Base-by-base conservation (phyloP, 148 eudicot species). In the Polygonum aviculare region DNA sequence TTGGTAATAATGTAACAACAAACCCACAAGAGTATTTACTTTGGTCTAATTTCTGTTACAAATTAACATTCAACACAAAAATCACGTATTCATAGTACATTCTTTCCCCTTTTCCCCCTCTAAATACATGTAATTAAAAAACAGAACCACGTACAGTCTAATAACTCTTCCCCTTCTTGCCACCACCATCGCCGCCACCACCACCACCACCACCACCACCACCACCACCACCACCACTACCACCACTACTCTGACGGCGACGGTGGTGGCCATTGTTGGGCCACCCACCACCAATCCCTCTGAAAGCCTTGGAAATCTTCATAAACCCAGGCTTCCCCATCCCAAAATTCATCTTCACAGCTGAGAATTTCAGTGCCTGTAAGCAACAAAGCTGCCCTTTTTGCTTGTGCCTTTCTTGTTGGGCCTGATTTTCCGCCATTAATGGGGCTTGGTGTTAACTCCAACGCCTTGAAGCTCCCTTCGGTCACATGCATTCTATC, bases 331-430 rank as follows among this genome's bases (percentile, higher is more conserved):
- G 85, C 82, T 76, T 86, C 8, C 86, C 89, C 90, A 92, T 86
- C 39, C 89, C 94, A 72, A 90, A 74, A 81, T 89, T 95, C 93
- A 89, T 87, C 81, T 93, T 96, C 75, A 90, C 90, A n/a, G 90
- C 77, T 41, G 99, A 93, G 50, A 95, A 86, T 63, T 91, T 93
- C 72, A 95, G 77, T 22, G 93, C 98, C 81, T 89, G 94, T 40
- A 95, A 81, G 50, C 99, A 95, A 63, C 97, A 94, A 63, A 94
- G 38, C 47, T 93, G 86, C 14, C 80, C 92, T 51, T 74, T 76
- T 62, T 62, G 38, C 12, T 62, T 60, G 26, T 0, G 35, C 67
- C 67, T 60, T 21, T 26, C 31, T 26, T 60, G 35, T 62, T 31
- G 39, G 38, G 38, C 14, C 39, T 62, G 69, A 62, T 62, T 62